Base-by-base conservation (phyloP, 1,284 basidiomycete genomes). In the Crepidotus sp. region DNA sequence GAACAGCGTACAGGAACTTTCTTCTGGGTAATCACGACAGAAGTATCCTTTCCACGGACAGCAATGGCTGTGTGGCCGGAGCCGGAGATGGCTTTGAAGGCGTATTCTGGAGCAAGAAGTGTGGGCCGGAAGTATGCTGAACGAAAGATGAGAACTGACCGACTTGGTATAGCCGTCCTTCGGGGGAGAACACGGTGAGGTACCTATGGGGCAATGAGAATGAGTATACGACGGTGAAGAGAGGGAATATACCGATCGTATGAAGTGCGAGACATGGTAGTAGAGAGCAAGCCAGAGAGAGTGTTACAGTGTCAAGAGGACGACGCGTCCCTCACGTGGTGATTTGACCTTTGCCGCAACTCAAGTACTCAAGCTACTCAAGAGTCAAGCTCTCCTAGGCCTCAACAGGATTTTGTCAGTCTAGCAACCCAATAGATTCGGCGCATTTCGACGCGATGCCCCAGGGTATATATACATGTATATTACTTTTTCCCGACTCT, bases 21-120 rank as follows among this genome's bases (percentile, higher is more conserved):
- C 70, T 93, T 93, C 70, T 99, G 96, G 8, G 94, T 97, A 58
- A 97, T 92, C 31, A 98, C 87, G 3, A 98, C 93, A 6, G 84
- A 77, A 2, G 91, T 94, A 60, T 98, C 94, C 65, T 90, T 90
- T 17, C 96, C 96, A 54, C 95, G 72, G 43, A 98, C 84, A 11
- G 94, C 80, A 41, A 99, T 77, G 5, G 94, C 82, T 3, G 96
- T 98, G 58, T 98, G 90, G 1, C 93, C 95, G 3, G 93, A 94
- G 41, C 91, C 88, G 50, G 90, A 90, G 66, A 98, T 98, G 37
- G 96, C 96, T 67, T 98, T 99, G 83, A 98, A 98, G 15, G 96
- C 96, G 75, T 98, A 98, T 69, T 97, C 93, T 96, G 38, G n/a
- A n/a, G n/a, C 19, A 48, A 52, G 15, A 35, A 54, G 52, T 1